These are phyloP conservation scores for Letharia columbiana DNA, from an alignment of 495 filamentous ascomycete species.

Conservation along the genomic window DNA sequence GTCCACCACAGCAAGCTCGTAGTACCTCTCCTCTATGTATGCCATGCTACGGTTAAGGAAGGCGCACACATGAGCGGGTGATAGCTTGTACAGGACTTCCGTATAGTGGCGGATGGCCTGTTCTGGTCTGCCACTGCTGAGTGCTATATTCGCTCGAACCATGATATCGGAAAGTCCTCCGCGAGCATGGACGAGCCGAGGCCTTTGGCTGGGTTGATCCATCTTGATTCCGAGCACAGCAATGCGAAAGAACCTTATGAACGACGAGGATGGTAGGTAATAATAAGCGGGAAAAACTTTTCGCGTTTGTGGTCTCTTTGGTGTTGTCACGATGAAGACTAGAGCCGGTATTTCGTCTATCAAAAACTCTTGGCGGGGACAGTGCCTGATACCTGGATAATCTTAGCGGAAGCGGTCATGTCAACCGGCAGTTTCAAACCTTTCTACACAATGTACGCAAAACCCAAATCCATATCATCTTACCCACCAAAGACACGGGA, in stretches of 20 bases:
- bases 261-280: not conserved
- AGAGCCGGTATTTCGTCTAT: not conserved
- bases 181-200: not conserved
- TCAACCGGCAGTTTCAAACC: not conserved
- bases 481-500: not conserved
- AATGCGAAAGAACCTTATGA: not conserved
- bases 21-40: conserved; percentile 23
- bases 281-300: not conserved
- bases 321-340: not conserved
- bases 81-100: conserved; percentile 20
- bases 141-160: conserved; percentile 20
- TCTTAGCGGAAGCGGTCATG: not conserved
- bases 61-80: conserved; percentile 27
- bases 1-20: conserved; percentile 28
- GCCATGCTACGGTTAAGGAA: conserved; percentile 32
- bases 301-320: not conserved
- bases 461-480: not conserved
- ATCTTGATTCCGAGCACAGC: not conserved
- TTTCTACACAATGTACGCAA: not conserved
- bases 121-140: not conserved
- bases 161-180: not conserved
- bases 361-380: not conserved
- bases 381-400: not conserved
- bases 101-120: conserved; percentile 26
- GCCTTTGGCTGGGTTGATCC: not conserved